Evolutionary conservation across 2,329 filamentous ascomycete species (phyloP).

Genomic region (Microdochium bolleyi): DNA sequence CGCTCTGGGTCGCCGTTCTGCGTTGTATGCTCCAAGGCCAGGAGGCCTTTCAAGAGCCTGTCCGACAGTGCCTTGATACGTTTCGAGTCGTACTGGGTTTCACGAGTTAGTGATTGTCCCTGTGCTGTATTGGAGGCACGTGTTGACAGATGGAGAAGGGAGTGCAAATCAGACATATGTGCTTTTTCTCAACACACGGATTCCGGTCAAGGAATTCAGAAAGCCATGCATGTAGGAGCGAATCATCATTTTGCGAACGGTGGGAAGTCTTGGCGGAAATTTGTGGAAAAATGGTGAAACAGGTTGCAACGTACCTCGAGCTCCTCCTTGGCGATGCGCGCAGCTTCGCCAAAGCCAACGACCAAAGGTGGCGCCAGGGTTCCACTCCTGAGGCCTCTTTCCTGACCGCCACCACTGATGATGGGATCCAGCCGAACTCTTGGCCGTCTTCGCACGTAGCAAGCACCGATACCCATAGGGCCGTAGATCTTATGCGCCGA

Average conservation of each 20-base stretch:
- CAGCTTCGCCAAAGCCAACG: constrained; percentile 93
- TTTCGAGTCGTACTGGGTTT: constrained; percentile 75
- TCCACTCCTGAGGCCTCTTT: constrained; percentile 88
- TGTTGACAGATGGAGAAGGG: constrained; percentile 3
- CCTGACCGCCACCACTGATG: constrained; percentile 93
- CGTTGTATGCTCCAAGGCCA: constrained; percentile 83
- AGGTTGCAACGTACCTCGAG: constrained; percentile 62
- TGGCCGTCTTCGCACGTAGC: constrained; percentile 86
- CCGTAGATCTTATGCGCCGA: constrained; percentile 98
- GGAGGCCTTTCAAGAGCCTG: constrained; percentile 71
- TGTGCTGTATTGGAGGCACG: not conserved
- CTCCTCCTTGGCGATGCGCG: constrained; percentile 82
- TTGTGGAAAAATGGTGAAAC: constrained; percentile 10
- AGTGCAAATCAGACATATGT: constrained; percentile 52
- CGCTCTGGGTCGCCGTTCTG: constrained; percentile 78
- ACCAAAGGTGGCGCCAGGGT: constrained; percentile 84
- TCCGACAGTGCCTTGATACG: constrained; percentile 78
- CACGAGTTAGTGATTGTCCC: constrained; percentile 1
- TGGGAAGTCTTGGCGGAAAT: constrained; percentile 4
- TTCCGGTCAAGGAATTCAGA: constrained; percentile 66
- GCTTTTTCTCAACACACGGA: constrained; percentile 55
- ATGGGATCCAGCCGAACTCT: constrained; percentile 92
- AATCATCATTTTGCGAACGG: constrained; percentile 60
- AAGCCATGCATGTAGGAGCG: constrained; percentile 85
- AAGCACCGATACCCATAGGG: constrained; percentile 93